Evolutionary conservation across 768 basidiomycete species (phyloP).

Genomic region (Gelatoporia subvermispora): DNA sequence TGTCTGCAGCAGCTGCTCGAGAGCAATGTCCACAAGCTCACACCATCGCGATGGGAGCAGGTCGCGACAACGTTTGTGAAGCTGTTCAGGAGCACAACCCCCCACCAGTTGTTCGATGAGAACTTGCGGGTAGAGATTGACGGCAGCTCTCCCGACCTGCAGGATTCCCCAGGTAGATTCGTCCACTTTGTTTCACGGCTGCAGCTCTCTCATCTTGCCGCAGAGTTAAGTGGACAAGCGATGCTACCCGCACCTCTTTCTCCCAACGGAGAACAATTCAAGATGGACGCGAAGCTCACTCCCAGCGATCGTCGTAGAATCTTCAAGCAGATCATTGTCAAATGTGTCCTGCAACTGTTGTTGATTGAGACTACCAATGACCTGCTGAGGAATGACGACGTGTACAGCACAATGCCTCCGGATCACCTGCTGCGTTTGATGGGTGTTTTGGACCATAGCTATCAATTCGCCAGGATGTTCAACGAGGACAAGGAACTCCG

Average conservation of each 20-base stretch:
- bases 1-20: slow-evolving; percentile 96
- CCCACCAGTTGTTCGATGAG: slow-evolving; percentile 95
- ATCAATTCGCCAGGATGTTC: slow-evolving; percentile 95
- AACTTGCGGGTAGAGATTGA: slow-evolving; percentile 82
- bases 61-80: slow-evolving; percentile 91
- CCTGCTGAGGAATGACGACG: slow-evolving; percentile 83
- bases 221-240: slow-evolving; percentile 60
- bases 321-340: slow-evolving; percentile 99
- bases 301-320: slow-evolving; percentile 71
- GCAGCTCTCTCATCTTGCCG: slow-evolving; percentile 4
- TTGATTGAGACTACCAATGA: slow-evolving; percentile 98
- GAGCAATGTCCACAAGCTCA: slow-evolving; percentile 85
- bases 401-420: slow-evolving; percentile 92
- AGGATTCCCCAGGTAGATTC: slow-evolving; percentile 36
- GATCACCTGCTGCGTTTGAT: slow-evolving; percentile 90
- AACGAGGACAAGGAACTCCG: slow-evolving; percentile 98
- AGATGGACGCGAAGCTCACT: slow-evolving; percentile 46
- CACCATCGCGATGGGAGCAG: slow-evolving; percentile 81
- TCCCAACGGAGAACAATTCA: slow-evolving; percentile 52
- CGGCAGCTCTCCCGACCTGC: slow-evolving; percentile 45
- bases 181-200: neutral
- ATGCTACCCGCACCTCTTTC: slow-evolving; percentile 88
- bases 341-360: slow-evolving; percentile 95
- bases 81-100: slow-evolving; percentile 96
- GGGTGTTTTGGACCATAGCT: slow-evolving; percentile 94